Base-by-base conservation (phyloP, 2,329 filamentous ascomycete species). In the Cladophialophora bantiana region DNA sequence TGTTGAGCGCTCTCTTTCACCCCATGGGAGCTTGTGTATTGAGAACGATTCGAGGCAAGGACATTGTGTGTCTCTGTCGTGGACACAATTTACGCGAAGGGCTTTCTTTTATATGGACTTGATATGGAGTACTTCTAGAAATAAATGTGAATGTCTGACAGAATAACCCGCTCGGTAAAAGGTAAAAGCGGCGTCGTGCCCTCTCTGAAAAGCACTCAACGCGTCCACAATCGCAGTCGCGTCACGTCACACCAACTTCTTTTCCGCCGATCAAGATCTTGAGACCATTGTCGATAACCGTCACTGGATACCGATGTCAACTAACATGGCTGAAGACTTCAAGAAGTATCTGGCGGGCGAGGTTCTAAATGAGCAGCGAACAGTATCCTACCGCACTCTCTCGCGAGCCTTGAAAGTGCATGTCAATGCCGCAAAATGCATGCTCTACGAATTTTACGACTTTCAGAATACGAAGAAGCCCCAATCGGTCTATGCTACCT, bases 361-460 rank as follows among this genome's bases (percentile, higher is more conserved):
- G 74, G 85, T 97, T 65, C 83, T 97, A 70, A 89, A 88, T 65
- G 92, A 96, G 75, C 87, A 89, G 71, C 87, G 87, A 70, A 85
- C 90, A 69, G 91, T 94, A 79, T 75, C 92, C 59, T 98, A 97
- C 82, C 90, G 93, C 59, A 83, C 90, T 57, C 81, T 99, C 68
- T 95, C 93, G 78, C 87, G 94, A 74, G 90, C 89, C 45, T 80
- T 97, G 62, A 90, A 93, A 74, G 85, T 97, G 53, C 91, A 97
- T 77, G 90, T 91, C 77, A 95, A 96, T 76, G 83, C 86, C 52
- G 95, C 95, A 12, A 99, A 99, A 79, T 89, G 94, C 77, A 96
- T 95, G 86, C 87, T 94, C 15, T 96, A 88, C 78, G 91, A 96
- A 36, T 98, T 96, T 72, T 88, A 97, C 77, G 84, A 85, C 69